A percentile compares a stretch with the other conserved stretches of the same genome.
These are phyloP conservation scores for Castanospermum australe DNA, from an alignment of 306 rosid species.

Conservation along the genomic window DNA sequence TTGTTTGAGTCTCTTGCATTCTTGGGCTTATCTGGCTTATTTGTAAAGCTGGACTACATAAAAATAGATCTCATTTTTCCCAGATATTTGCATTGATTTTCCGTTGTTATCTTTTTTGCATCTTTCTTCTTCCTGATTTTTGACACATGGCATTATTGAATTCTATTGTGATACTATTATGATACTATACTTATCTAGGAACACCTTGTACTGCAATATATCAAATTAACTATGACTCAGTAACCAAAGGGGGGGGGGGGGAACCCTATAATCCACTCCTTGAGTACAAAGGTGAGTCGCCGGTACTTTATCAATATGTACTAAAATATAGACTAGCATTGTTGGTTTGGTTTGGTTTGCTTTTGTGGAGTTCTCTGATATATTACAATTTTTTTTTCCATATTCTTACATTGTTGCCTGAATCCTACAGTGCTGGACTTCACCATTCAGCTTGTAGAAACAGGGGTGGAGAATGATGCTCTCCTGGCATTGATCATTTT, in stretches of 20 bases:
- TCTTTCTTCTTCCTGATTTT: not conserved
- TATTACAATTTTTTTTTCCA: not conserved
- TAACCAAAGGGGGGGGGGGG: not conserved
- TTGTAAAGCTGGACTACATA: not conserved
- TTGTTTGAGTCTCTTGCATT: slow-evolving; percentile 3
- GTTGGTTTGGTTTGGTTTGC: slow-evolving; percentile 8
- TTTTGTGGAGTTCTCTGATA: slow-evolving; percentile 15
- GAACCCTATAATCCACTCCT: not conserved
- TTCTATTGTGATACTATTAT: not conserved
- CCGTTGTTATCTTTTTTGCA: not conserved
- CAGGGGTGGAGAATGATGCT: slow-evolving; percentile 83
- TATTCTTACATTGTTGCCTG: slow-evolving; percentile 34
- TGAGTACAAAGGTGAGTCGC: not conserved
- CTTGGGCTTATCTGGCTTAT: not conserved
- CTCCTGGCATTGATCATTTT: slow-evolving; percentile 71
- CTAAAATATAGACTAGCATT: not conserved
- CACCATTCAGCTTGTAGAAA: slow-evolving; percentile 78
- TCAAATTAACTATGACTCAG: not conserved
- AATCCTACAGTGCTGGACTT: slow-evolving; percentile 85
- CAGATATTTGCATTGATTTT: not conserved
- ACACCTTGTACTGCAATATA: not conserved
- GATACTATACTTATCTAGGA: not conserved
- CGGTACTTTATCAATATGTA: not conserved
- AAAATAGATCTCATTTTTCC: not conserved
- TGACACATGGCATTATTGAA: not conserved